Evolutionary conservation across 1,139 yeast genomes (phyloP).

Genomic region (Hansenula lynferdii): DNA sequence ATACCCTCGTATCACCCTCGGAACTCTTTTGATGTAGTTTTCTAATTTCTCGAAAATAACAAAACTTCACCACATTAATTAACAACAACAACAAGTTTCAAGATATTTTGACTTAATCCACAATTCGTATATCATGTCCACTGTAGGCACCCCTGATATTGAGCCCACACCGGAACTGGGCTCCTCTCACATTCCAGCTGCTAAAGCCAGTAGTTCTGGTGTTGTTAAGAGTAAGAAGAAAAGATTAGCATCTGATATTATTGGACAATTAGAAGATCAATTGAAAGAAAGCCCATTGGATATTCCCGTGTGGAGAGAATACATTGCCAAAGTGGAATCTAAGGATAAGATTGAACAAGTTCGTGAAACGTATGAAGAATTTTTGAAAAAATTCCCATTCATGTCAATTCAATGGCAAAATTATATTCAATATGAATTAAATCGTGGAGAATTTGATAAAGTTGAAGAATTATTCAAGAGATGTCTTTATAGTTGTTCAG

Average conservation of each 20-base stretch:
- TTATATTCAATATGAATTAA: slow-evolving; percentile 66
- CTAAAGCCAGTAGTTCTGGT: too few relatives aligned
- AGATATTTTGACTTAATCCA: too few relatives aligned
- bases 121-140: not conserved
- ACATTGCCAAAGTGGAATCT: slow-evolving; percentile 48
- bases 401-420: slow-evolving; percentile 66
- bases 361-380: slow-evolving; percentile 53
- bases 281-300: slow-evolving; percentile 54
- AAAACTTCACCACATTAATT: too few relatives aligned
- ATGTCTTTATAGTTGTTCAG: slow-evolving; percentile 53
- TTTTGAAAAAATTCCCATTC: slow-evolving; percentile 60
- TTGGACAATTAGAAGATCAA: slow-evolving; percentile 48
- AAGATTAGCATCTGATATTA: slow-evolving; percentile 22
- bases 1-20: too few relatives aligned
- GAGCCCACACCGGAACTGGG: slow-evolving; percentile 3
- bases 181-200: not conserved
- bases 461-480: slow-evolving; percentile 63
- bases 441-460: slow-evolving; percentile 60
- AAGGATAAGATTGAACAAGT: slow-evolving; percentile 65
- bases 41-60: too few relatives aligned
- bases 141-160: slow-evolving; percentile 3
- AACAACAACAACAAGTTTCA: too few relatives aligned
- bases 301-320: slow-evolving; percentile 50
- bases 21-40: too few relatives aligned
- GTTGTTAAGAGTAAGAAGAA: too few relatives aligned